Percentiles rank a stretch among this genome's conserved stretches.
Evolutionary conservation across 2,329 filamentous ascomycete species (phyloP).

Genomic region (Curvularia eragrostidis): DNA sequence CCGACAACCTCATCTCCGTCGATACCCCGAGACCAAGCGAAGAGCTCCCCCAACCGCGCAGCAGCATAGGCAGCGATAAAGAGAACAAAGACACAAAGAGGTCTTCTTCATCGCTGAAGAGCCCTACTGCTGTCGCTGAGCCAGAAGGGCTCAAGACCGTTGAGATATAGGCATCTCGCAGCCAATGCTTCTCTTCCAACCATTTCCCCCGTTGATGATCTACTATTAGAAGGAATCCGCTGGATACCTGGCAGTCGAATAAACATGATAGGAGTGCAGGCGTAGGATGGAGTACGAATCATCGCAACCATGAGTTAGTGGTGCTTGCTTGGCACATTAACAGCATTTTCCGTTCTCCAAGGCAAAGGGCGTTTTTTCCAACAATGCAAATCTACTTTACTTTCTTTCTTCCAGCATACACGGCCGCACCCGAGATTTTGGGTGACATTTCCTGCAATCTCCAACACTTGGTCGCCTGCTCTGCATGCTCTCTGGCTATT

Average conservation of each 20-base stretch:
- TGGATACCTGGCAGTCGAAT: slow-evolving; percentile 37
- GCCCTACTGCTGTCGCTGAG: slow-evolving; percentile 29
- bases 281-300: slow-evolving; percentile 21
- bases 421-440: slow-evolving; percentile 21
- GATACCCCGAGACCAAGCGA: slow-evolving; percentile 52
- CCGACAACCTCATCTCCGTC: slow-evolving; percentile 53
- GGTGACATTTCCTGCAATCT: slow-evolving; percentile 16
- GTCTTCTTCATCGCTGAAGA: slow-evolving; percentile 38
- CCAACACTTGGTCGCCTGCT: background rate
- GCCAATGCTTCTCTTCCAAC: slow-evolving; percentile 10
- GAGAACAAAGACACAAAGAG: slow-evolving; percentile 40
- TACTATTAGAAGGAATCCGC: slow-evolving; percentile 34
- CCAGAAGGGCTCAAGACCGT: slow-evolving; percentile 57
- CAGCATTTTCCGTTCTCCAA: slow-evolving; percentile 14
- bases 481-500: background rate
- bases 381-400: slow-evolving; percentile 12
- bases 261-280: slow-evolving; percentile 27
- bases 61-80: slow-evolving; percentile 49
- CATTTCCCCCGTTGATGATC: slow-evolving; percentile 25
- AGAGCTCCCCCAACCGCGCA: slow-evolving; percentile 39
- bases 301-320: slow-evolving; percentile 20
- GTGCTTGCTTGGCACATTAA: slow-evolving; percentile 22
- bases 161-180: slow-evolving; percentile 49
- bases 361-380: slow-evolving; percentile 11
- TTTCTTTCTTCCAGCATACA: slow-evolving; percentile 7